These are phyloP conservation scores for Alternaria sp. DNA, from an alignment of 2,329 filamentous ascomycete genomes.

Conservation along the genomic window DNA sequence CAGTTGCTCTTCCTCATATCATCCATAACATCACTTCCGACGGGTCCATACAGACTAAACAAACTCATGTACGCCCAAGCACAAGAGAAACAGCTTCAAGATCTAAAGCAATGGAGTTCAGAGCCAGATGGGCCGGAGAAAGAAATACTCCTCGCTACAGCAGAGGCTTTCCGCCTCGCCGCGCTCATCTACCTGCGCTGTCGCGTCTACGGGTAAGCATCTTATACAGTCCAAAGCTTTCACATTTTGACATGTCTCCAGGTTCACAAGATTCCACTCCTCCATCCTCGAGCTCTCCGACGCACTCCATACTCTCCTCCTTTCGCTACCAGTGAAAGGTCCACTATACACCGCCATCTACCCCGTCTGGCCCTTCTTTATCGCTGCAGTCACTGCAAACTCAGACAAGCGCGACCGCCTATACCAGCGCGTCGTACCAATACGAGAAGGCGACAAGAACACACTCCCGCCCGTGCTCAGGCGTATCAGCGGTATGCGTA, in stretches of 20 bases:
- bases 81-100: conserved; percentile 34
- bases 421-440: conserved; percentile 40
- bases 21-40: conserved; percentile 33
- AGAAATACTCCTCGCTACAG: conserved; percentile 37
- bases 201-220: conserved; percentile 37
- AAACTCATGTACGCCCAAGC: conserved; percentile 32
- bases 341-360: conserved; percentile 42
- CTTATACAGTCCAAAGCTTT: neutral
- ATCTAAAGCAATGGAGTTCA: conserved; percentile 35
- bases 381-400: conserved; percentile 41
- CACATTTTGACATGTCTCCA: conserved; percentile 10
- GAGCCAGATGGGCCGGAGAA: conserved; percentile 30
- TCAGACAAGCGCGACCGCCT: conserved; percentile 39
- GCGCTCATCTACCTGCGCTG: conserved; percentile 41
- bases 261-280: conserved; percentile 40
- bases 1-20: conserved; percentile 39
- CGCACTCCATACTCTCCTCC: conserved; percentile 24
- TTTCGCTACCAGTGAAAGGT: conserved; percentile 41
- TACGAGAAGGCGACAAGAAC: conserved; percentile 42
- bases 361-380: conserved; percentile 42
- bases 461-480: conserved; percentile 38
- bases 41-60: conserved; percentile 19
- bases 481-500: conserved; percentile 36
- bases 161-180: conserved; percentile 41
- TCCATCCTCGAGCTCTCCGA: conserved; percentile 38